phyloP scores from a whole-genome alignment of 257 asterid genomes.

The Paulownia fortunei region DNA sequence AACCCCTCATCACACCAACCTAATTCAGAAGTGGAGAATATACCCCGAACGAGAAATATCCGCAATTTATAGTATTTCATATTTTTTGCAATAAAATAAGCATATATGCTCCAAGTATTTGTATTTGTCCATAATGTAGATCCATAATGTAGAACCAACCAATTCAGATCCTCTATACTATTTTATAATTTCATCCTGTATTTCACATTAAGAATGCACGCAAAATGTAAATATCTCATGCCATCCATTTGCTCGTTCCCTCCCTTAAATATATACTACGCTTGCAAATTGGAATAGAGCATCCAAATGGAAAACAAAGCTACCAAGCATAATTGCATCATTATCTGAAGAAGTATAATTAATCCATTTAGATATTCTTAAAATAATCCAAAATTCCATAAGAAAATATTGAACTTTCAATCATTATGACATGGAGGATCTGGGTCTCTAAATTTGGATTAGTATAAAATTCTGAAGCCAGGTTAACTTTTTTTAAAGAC shows the following conservation, averaged over 20 bases:
- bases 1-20: constrained; percentile 41
- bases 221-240: not conserved
- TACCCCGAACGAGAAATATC: no score
- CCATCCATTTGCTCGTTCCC: not conserved
- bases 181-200: not conserved
- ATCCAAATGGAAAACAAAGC: not conserved
- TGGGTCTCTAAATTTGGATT: not conserved
- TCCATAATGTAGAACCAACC: no score
- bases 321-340: not conserved
- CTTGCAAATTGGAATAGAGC: no score
- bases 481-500: not conserved
- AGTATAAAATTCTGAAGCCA: not conserved
- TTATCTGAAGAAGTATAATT: not conserved
- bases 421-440: not conserved
- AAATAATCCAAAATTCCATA: not conserved
- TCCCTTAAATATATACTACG: not conserved
- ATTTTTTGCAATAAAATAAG: no score
- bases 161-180: not conserved
- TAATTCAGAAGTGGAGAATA: constrained; percentile 30
- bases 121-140: no score
- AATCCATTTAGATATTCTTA: not conserved
- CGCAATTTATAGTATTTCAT: no score
- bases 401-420: not conserved
- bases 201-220: not conserved
- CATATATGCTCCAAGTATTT: no score